A percentile compares a stretch with the other conserved stretches of the same genome.
phyloP scores from a whole-genome alignment of 495 filamentous ascomycete genomes.

The Aspergillus heteromorphus region DNA sequence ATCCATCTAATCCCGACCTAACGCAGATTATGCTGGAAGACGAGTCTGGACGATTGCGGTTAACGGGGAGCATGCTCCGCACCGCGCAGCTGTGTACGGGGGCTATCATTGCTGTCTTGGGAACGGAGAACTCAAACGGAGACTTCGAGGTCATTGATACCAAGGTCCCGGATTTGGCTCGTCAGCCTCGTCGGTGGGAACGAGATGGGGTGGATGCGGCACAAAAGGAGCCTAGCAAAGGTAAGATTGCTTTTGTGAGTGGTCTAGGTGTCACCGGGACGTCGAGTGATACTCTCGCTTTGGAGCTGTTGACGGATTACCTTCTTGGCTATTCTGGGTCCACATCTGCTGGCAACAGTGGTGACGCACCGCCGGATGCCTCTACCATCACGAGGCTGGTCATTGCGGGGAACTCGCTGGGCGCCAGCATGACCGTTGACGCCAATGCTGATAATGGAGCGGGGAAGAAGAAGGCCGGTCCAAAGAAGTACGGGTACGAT shows the following conservation, averaged over 20 bases:
- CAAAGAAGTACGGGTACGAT: constrained; percentile 94
- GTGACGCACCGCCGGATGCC: constrained; percentile 31
- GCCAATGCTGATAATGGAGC: constrained; percentile 30
- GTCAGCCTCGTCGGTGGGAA: constrained; percentile 75
- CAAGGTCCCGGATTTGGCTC: constrained; percentile 77
- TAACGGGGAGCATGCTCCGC: constrained; percentile 63
- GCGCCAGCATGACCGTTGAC: constrained; percentile 42
- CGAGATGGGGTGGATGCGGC: constrained; percentile 38
- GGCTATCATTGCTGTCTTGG: constrained; percentile 83
- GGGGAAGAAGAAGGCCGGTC: constrained; percentile 38
- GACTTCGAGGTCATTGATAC: constrained; percentile 91
- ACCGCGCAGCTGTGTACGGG: constrained; percentile 77
- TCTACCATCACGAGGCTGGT: constrained; percentile 76
- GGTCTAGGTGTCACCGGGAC: constrained; percentile 77
- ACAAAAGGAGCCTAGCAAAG: constrained; percentile 41
- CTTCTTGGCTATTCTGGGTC: constrained; percentile 74
- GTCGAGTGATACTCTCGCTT: constrained; percentile 61
- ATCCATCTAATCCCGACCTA: constrained; percentile 38
- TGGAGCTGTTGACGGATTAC: constrained; percentile 79
- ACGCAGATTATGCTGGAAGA: constrained; percentile 84
- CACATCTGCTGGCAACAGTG: constrained; percentile 41
- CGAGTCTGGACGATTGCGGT: constrained; percentile 83
- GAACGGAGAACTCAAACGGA: constrained; percentile 86
- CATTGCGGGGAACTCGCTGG: constrained; percentile 86
- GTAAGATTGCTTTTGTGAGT: constrained; percentile 82